Conservation (phyloP, 768 basidiomycete species). For the Leccinellum rugosiceps region DNA sequence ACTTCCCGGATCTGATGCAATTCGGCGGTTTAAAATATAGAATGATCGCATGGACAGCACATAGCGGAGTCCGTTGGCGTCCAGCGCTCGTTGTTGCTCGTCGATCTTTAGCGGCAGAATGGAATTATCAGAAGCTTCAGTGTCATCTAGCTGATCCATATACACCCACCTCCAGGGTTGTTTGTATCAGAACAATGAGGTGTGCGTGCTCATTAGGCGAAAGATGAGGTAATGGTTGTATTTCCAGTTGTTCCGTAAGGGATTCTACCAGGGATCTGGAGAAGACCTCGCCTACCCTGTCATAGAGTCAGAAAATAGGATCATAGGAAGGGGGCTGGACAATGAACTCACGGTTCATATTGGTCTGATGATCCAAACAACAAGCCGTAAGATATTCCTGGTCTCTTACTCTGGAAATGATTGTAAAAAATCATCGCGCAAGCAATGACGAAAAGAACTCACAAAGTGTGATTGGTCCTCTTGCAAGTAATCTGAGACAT, state of each 20-base stretch:
- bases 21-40: constrained; percentile 74
- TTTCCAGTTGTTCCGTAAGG: constrained; percentile 64
- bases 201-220: constrained; percentile 80
- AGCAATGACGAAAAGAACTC: neutral
- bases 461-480: constrained; percentile 22
- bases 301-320: constrained; percentile 2
- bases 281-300: constrained; percentile 53
- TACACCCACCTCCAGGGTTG: constrained; percentile 72
- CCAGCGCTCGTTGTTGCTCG: constrained; percentile 85
- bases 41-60: constrained; percentile 91
- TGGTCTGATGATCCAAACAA: constrained; percentile 51
- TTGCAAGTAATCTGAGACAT: constrained; percentile 45
- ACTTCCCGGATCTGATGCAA: constrained; percentile 45
- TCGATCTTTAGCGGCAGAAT: constrained; percentile 58
- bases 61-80: constrained; percentile 90
- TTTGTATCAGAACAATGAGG: constrained; percentile 79
- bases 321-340: neutral
- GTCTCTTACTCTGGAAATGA: constrained; percentile 13
- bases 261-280: constrained; percentile 55
- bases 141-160: neutral
- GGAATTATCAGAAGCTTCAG: neutral
- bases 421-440: neutral
- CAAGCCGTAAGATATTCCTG: constrained; percentile 41
- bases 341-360: constrained; percentile 43
- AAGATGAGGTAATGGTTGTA: constrained; percentile 62